These are phyloP conservation scores for Trichocladium uniseriatum DNA, from an alignment of 495 filamentous ascomycete species.

Conservation along the genomic window DNA sequence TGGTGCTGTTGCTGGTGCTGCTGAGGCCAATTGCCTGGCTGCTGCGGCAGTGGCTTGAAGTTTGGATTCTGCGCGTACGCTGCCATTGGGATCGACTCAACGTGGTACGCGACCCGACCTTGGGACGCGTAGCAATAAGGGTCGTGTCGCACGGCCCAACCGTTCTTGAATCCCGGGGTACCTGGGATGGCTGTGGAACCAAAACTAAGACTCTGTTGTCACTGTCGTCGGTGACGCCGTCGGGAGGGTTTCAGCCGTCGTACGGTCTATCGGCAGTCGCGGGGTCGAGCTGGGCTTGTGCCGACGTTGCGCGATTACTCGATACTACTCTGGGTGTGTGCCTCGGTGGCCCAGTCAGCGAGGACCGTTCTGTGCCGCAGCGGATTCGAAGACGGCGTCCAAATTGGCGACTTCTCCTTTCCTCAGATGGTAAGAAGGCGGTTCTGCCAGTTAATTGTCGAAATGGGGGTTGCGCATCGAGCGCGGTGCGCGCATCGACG, in stretches of 20 bases:
- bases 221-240: background rate
- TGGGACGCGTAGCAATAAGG: background rate
- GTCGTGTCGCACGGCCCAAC: background rate
- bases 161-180: background rate
- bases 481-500: no score
- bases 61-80: constrained; percentile 28
- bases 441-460: no score
- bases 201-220: background rate
- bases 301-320: constrained; percentile 1
- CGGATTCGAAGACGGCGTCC: no score
- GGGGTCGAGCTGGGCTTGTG: background rate
- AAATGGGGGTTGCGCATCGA: no score
- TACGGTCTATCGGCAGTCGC: no score
- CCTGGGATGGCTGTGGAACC: background rate
- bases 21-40: constrained; percentile 20
- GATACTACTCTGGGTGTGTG: no score
- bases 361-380: background rate
- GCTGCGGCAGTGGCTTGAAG: constrained; percentile 15
- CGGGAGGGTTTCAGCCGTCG: background rate
- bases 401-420: no score
- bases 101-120: background rate
- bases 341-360: background rate
- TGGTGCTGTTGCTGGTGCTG: constrained; percentile 11
- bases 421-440: no score
- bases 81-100: constrained; percentile 26